Evolutionary conservation across 192 early-diverging fungal species (phyloP), one percentile per base, ranked within the genome.

Genomic region (Helicostylum pulchrum): DNA sequence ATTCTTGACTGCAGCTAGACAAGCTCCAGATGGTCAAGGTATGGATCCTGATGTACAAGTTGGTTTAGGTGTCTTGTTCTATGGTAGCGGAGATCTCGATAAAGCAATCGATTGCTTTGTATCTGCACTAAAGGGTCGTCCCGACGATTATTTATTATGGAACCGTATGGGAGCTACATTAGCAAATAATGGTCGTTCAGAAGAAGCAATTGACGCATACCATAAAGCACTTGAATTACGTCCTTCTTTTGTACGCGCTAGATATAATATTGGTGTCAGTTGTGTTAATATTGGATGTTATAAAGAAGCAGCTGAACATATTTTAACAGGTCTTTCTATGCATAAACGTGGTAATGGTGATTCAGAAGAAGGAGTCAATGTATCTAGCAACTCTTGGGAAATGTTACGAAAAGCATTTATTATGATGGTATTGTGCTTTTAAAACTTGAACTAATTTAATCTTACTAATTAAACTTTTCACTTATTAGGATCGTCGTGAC

Each of bases 31-130:
- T 43, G 71, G 53, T n/a, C 61, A 62, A 39, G 19, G 30, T 2
- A 84, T 95, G 75, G 98, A 99, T 68, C 80, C 94, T 0, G 94
- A 95, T 64, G 92, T 99, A 1, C 98, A 99, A 73, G 84, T 95
- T 36, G 98, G 92, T 19, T 84, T 99, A 7, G 98, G 98, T 4
- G 92, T 99, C 11, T 77, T 99, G 62, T 99, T 98, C 79, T 95
- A 99, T 80, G 91, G 92, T 30, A 88, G 84, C n/a, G 77, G 83
- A 11, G 94, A 99, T 69, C 94, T 94, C 60, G 86, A 90, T 53
- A 99, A 99, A 78, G 96, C 98, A 2, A 84, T 96, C 2, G 98
- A 99, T 75, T 99, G 98, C 65, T 99, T 99, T 79, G 85, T 92
- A 52, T 84, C 95, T 5, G 95, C 94, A 42, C 77, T 99, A 56